phyloP scores from a whole-genome alignment of 2,329 filamentous ascomycete species.

The Fusarium multiceps region DNA sequence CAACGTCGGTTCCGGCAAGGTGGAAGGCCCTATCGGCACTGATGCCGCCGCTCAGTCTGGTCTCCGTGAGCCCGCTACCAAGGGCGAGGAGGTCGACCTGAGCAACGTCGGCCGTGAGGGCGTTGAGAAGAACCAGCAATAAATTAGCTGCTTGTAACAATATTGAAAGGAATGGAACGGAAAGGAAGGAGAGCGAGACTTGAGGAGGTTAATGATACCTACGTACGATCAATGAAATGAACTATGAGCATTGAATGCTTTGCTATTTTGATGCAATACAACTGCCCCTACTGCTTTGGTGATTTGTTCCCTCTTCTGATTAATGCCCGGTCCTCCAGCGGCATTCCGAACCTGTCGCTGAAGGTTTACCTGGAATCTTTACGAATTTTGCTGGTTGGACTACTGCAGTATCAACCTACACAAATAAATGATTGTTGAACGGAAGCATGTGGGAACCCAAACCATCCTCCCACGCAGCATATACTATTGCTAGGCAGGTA shows the following conservation, averaged over 20 bases:
- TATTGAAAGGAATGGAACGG: not conserved
- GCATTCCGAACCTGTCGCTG: not conserved
- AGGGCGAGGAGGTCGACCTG: conserved; percentile 64
- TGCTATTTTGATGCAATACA: not conserved
- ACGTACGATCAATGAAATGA: conserved; percentile 22
- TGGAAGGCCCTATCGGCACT: conserved; percentile 64
- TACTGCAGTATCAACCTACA: not conserved
- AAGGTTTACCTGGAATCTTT: not conserved
- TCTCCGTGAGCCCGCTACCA: conserved; percentile 69
- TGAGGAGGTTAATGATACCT: conserved; percentile 25
- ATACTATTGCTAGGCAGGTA: not conserved
- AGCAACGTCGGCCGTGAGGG: conserved; percentile 72
- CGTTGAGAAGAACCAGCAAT: conserved; percentile 32
- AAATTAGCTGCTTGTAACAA: conserved; percentile 8
- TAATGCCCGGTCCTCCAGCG: not conserved
- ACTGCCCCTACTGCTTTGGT: not conserved
- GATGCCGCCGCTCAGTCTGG: conserved; percentile 61
- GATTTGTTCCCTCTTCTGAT: not conserved
- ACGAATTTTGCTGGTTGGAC: not conserved
- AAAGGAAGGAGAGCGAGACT: not conserved
- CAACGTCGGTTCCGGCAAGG: conserved; percentile 74
- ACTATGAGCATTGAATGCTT: conserved; percentile 6
- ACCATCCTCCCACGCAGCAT: not conserved
- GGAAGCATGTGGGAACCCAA: not conserved
- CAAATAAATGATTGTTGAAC: not conserved